Conservation (phyloP, 2,329 filamentous ascomycete genomes). For the Fusarium circinatum region DNA sequence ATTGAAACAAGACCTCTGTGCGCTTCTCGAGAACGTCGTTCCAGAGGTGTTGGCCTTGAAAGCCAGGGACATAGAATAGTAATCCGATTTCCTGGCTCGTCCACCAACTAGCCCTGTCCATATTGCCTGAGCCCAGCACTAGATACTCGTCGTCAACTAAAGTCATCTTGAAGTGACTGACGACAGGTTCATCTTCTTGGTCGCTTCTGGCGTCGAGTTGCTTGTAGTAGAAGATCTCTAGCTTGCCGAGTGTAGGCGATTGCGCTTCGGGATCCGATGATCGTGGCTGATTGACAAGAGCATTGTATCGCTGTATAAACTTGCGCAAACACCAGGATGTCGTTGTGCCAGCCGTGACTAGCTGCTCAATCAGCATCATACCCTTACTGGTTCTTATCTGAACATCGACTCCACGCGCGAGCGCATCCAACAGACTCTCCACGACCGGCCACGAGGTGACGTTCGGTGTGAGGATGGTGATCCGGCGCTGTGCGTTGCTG, state of each 20-base stretch:
- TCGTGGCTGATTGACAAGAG: constrained; percentile 34
- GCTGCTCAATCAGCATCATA: constrained; percentile 83
- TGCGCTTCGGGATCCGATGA: constrained; percentile 56
- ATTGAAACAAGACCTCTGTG: constrained; percentile 48
- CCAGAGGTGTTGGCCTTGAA: constrained; percentile 52
- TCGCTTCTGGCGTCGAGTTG: constrained; percentile 47
- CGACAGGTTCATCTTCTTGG: constrained; percentile 68
- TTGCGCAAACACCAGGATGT: constrained; percentile 71
- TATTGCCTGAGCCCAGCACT: constrained; percentile 82
- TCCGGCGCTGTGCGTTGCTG: constrained; percentile 63
- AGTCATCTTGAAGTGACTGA: constrained; percentile 81
- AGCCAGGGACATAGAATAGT: constrained; percentile 59
- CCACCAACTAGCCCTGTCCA: constrained; percentile 87
- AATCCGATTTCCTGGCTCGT: constrained; percentile 87
- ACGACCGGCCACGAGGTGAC: constrained; percentile 75
- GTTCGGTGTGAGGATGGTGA: constrained; percentile 82
- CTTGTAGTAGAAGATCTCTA: constrained; percentile 70
- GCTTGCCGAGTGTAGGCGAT: constrained; percentile 54
- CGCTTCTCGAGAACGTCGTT: constrained; percentile 51
- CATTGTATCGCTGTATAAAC: constrained; percentile 66
- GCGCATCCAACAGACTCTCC: constrained; percentile 66
- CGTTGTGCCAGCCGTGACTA: constrained; percentile 81
- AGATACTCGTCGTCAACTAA: constrained; percentile 75
- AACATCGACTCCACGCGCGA: constrained; percentile 74
- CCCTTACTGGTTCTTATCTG: constrained; percentile 72